Base-by-base conservation (phyloP, 495 filamentous ascomycete species). In the Penicillium tannophilum region DNA sequence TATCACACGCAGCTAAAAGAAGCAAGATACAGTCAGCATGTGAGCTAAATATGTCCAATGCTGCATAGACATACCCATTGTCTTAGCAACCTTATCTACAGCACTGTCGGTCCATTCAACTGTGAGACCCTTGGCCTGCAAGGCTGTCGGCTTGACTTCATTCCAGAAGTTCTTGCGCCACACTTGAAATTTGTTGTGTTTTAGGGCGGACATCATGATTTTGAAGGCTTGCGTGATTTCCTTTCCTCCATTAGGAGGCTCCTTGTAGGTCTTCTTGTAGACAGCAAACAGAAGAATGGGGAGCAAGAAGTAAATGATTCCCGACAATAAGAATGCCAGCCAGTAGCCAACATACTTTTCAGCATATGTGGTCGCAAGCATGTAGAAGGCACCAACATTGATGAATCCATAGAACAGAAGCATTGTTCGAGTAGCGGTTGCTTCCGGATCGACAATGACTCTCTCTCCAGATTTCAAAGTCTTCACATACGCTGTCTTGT, bases 111-210 rank as follows among this genome's bases (percentile, higher is more conserved):
- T 76, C 73, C 80, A 85, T 30, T 57, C 43, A 14, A 76, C 74
- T 0, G 35, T 52, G 33, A 82, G 76, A 6, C 82, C 82, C 12
- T 75, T 68, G 17, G 72, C 74, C 11, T 75, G 76, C 49, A 89
- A 78, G 46, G 79, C 68, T 44, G 81, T 83, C 0, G 89, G 88
- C 63, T 84, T 86, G 17, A 85, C 89, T 3, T 81, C 65, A 6
- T 91, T 82, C 78, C 82, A 89, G 69, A 88, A 88, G 28, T 80
- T 77, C 35, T 76, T 71, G 4, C 80, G 78, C 65, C 83, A 83
- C 8, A 88, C 63, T 53, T 72, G 79, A 54, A 82, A 67, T n/a
- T 85, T 85, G 36, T 81, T 86, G 19, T 77, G 73, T 53, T 77
- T 78, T 41, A 88, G 66, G 55, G 83, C 82, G 23, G 80, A 78